Evolutionary conservation across 371 early-diverging fungal species (phyloP), one percentile per base, ranked within the genome.

Genomic region (Haplosporangium sp.): DNA sequence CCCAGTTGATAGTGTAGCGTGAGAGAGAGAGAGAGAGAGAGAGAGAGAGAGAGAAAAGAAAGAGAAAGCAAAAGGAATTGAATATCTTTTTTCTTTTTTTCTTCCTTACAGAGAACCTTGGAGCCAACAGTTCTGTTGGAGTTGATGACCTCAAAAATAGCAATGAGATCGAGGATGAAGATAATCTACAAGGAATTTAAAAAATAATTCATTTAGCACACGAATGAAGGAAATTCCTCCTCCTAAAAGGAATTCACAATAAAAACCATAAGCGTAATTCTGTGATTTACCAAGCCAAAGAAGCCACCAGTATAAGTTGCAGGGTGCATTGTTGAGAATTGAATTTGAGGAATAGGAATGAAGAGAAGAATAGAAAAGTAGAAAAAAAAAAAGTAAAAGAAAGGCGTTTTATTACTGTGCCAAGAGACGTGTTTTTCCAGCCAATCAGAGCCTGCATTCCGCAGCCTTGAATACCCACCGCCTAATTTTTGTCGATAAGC

Each of bases 101-200:
- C 27, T 27, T 20, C 6, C 47, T 76, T 75, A 75, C 78, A 77
- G 38, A 73, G 73, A 19, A 76, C 39, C 78, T 77, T 77, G 73
- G 73, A 85, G 39, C 63, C 44, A 15, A 87, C 72, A 17, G 81
- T 61, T 34, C 88, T 84, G 57, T 74, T 87, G 0, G 90, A 90
- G 81, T 86, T 88, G 75, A 90, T 78, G 19, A 90, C 85, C 74
- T 90, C 90, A 71, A 88, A 88, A 67, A 90, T 84, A 39, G 85
- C 87, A 62, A 88, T 88, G 19, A 89, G 81, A 67, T 89, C 89
- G 55, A 89, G 77, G 63, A 89, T 86, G 38, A 89, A 79, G 68
- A 89, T 68, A 63, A 89, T 58, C 76, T 75, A 62, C 35, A 17
- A 60, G 48, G 15, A 20, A 50, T 38, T 27, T 39, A 27, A 27